phyloP scores from a whole-genome alignment of 495 filamentous ascomycete species.

The Talaromyces thailandensis region DNA sequence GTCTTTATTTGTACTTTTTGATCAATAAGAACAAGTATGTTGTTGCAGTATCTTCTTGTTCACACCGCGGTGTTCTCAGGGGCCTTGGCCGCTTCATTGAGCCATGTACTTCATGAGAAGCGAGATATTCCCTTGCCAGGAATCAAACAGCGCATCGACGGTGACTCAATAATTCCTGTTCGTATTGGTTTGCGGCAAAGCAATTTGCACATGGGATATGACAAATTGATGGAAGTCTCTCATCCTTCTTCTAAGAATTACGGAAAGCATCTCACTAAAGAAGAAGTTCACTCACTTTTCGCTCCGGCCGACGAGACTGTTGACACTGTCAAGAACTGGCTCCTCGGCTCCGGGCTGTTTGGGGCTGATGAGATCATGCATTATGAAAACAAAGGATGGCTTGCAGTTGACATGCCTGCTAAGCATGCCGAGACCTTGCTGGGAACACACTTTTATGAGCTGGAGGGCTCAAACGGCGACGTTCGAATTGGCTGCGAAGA shows the following conservation, averaged over 20 bases:
- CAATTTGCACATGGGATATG: slow-evolving; percentile 44
- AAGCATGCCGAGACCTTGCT: slow-evolving; percentile 48
- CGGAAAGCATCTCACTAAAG: slow-evolving; percentile 39
- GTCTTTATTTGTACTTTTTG: background rate
- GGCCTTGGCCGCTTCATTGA: background rate
- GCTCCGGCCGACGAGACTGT: slow-evolving; percentile 24
- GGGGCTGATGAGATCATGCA: slow-evolving; percentile 29
- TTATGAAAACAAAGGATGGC: slow-evolving; percentile 45
- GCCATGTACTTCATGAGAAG: slow-evolving; percentile 1
- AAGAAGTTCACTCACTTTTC: slow-evolving; percentile 36
- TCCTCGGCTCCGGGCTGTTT: slow-evolving; percentile 37
- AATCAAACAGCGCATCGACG: slow-evolving; percentile 15
- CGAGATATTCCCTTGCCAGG: background rate
- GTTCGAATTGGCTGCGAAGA: slow-evolving; percentile 41
- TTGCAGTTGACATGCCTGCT: slow-evolving; percentile 46
- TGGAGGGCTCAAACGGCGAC: slow-evolving; percentile 35
- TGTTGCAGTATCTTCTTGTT: background rate
- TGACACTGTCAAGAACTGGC: slow-evolving; percentile 31
- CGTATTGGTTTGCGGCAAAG: slow-evolving; percentile 47
- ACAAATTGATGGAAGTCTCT: slow-evolving; percentile 40
- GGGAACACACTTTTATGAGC: slow-evolving; percentile 48
- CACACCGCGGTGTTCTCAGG: background rate
- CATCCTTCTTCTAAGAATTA: slow-evolving; percentile 37
- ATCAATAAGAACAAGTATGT: background rate
- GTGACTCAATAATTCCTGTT: slow-evolving; percentile 35